These are phyloP conservation scores for Leucoagaricus sp. DNA, from an alignment of 1,284 basidiomycete species.

Conservation along the genomic window DNA sequence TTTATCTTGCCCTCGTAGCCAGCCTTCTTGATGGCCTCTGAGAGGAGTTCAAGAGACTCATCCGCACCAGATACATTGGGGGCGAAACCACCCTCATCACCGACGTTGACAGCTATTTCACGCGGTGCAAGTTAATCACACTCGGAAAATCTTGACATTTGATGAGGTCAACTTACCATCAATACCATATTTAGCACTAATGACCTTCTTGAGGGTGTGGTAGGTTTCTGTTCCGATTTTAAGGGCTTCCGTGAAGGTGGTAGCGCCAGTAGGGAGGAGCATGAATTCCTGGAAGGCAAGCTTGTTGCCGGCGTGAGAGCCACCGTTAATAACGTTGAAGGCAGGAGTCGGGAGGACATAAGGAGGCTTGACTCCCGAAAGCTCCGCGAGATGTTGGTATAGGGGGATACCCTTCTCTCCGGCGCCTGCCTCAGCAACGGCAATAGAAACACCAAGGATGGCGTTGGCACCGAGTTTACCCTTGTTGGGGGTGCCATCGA, in stretches of 20 bases:
- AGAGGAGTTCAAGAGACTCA: slow-evolving; percentile 95
- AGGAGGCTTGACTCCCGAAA: slow-evolving; percentile 93
- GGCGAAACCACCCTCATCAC: slow-evolving; percentile 99
- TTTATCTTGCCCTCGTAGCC: slow-evolving; percentile 99
- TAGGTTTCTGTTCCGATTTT: slow-evolving; percentile 99
- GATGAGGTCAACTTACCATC: slow-evolving; percentile 66
- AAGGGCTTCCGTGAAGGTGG: slow-evolving; percentile 94
- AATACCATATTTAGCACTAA: slow-evolving; percentile 98
- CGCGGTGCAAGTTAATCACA: slow-evolving; percentile 18
- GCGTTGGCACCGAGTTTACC: slow-evolving; percentile 99
- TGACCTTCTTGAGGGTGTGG: slow-evolving; percentile 99
- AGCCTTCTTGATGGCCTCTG: slow-evolving; percentile 95
- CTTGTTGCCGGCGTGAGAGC: slow-evolving; percentile 99
- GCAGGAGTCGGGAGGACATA: slow-evolving; percentile 91
- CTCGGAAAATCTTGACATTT: slow-evolving; percentile 7
- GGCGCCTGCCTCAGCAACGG: slow-evolving; percentile 92
- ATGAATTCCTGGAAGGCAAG: slow-evolving; percentile 99
- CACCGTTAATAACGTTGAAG: slow-evolving; percentile 99
- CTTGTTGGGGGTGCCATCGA: slow-evolving; percentile 98
- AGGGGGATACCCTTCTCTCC: slow-evolving; percentile 93
- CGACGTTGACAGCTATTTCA: slow-evolving; percentile 90
- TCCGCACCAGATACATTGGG: slow-evolving; percentile 98
- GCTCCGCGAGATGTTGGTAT: slow-evolving; percentile 95
- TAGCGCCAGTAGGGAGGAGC: slow-evolving; percentile 94
- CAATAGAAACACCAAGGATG: slow-evolving; percentile 98